These are phyloP conservation scores for Stephania cephalantha DNA, from an alignment of 164 flowering plant species.

Conservation along the genomic window DNA sequence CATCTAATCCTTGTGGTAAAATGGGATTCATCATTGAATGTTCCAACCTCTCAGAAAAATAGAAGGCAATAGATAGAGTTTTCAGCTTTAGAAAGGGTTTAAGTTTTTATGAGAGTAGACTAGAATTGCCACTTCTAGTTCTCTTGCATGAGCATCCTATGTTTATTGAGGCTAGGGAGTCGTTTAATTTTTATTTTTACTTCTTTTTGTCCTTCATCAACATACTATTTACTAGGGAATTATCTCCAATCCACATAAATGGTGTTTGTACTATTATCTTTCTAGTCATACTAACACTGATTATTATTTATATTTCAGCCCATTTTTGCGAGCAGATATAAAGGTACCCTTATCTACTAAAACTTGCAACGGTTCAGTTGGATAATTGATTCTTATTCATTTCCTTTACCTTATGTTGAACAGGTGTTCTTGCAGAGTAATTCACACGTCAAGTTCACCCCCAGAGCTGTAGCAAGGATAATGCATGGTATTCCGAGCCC, in stretches of 20 bases:
- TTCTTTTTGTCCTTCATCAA: too few species aligned
- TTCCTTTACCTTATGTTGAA: constrained; percentile 10
- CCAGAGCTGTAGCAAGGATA: constrained; percentile 93
- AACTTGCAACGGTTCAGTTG: not conserved
- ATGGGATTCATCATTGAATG: not conserved
- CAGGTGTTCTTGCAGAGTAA: constrained; percentile 88
- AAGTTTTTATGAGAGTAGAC: not conserved
- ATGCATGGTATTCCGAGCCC: constrained; percentile 95
- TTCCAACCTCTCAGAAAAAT: not conserved
- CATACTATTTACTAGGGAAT: too few species aligned
- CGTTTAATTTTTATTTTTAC: not conserved
- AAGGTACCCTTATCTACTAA: constrained; percentile 42
- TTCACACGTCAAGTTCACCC: constrained; percentile 78
- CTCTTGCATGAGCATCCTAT: not conserved
- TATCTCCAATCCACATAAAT: too few species aligned
- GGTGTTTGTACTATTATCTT: not conserved
- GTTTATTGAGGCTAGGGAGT: not conserved
- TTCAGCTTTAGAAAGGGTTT: too few species aligned
- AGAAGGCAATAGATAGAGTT: not conserved
- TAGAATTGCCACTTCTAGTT: not conserved
- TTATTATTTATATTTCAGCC: constrained; percentile 43
- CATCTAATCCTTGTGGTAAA: not conserved
- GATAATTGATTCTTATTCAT: not conserved
- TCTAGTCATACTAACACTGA: constrained; percentile 19
- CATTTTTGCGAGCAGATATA: constrained; percentile 82